Evolutionary conservation across 257 asterid species (phyloP).

Genomic region (Nicotiana tabacum): DNA sequence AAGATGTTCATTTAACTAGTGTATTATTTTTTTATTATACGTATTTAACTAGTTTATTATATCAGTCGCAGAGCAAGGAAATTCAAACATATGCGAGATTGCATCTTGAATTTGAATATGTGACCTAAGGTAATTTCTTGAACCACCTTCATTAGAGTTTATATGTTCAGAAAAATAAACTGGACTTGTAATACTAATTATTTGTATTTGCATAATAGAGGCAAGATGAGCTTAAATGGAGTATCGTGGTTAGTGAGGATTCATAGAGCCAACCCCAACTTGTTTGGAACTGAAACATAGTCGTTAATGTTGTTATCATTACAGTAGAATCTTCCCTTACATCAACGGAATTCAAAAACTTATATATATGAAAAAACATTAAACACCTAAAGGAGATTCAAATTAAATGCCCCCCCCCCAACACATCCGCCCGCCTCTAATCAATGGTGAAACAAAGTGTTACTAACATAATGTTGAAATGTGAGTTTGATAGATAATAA

Average conservation of each 20-base stretch:
- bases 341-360: not conserved
- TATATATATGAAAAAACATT: no score
- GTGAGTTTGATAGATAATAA: not conserved
- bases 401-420: not conserved
- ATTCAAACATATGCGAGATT: not conserved
- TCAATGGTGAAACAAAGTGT: not conserved
- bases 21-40: not conserved
- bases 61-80: not conserved
- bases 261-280: no score
- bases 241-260: no score
- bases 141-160: not conserved
- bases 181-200: no score
- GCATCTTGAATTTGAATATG: not conserved
- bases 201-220: no score
- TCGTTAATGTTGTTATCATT: not conserved
- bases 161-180: no score
- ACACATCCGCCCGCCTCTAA: not conserved
- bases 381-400: not conserved
- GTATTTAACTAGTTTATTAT: not conserved
- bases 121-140: not conserved
- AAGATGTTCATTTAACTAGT: not conserved
- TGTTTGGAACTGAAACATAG: no score
- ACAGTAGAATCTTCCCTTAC: not conserved
- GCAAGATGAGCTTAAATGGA: no score
- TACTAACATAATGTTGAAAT: not conserved